Evolutionary conservation across 2,329 filamentous ascomycete species (phyloP).

Genomic region (Aspergillus amoenus): DNA sequence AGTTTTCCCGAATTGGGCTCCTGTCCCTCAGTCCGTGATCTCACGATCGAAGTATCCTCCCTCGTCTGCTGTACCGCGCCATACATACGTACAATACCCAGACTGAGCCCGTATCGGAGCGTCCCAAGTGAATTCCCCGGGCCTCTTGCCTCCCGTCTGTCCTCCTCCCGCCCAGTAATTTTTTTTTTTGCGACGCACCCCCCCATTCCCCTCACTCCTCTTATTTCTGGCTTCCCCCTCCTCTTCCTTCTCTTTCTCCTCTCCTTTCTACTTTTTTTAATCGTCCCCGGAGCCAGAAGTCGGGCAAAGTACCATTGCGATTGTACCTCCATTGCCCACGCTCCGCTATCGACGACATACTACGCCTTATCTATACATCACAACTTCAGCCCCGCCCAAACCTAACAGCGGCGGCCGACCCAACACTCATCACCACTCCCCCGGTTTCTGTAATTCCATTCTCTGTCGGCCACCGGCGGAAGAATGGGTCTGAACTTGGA

Average conservation of each 20-base stretch:
- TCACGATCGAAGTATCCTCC: slow-evolving; percentile 1
- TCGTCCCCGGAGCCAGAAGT: slow-evolving; percentile 19
- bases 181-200: slow-evolving; percentile 14
- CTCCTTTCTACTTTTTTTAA: slow-evolving; percentile 11
- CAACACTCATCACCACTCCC: slow-evolving; percentile 13
- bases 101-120: slow-evolving; percentile 22
- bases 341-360: slow-evolving; percentile 29
- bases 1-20: slow-evolving; percentile 13
- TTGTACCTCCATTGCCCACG: slow-evolving; percentile 19
- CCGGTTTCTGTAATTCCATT: slow-evolving; percentile 29
- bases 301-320: slow-evolving; percentile 17
- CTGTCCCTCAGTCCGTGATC: slow-evolving; percentile 7
- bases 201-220: neutral
- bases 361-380: slow-evolving; percentile 16
- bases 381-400: slow-evolving; percentile 19
- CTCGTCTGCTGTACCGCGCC: slow-evolving; percentile 1
- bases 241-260: slow-evolving; percentile 17
- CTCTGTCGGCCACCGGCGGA: slow-evolving; percentile 45
- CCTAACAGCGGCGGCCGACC: slow-evolving; percentile 21
- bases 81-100: slow-evolving; percentile 11
- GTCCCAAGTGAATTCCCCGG: slow-evolving; percentile 22
- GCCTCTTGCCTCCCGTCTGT: slow-evolving; percentile 19
- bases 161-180: slow-evolving; percentile 19
- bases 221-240: slow-evolving; percentile 10
- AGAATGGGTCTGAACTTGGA: slow-evolving; percentile 53